Conservation (phyloP, 1,284 basidiomycete genomes). For the Cutaneotrichosporon cavernicola region DNA sequence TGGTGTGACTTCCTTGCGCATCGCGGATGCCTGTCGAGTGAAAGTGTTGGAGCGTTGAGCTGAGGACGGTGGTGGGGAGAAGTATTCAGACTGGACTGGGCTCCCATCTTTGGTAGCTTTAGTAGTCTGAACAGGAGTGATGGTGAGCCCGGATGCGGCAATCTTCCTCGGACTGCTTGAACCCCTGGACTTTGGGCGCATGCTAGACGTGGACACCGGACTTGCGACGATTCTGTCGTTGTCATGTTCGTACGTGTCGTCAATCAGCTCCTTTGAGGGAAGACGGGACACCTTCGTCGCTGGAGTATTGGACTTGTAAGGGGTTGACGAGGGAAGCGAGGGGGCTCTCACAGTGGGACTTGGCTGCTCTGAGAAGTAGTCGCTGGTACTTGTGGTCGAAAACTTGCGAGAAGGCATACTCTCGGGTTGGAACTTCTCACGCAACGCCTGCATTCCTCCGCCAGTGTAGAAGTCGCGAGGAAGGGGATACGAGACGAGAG, state of each 20-base stretch:
- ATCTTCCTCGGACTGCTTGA: not conserved
- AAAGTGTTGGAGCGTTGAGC: constrained; percentile 27
- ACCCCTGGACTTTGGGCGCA: not conserved
- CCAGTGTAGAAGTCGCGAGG: constrained; percentile 88
- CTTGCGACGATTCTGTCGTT: not conserved
- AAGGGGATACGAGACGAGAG: constrained; percentile 91
- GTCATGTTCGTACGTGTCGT: not conserved
- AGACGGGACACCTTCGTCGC: constrained; percentile 15
- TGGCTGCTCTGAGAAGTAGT: constrained; percentile 50
- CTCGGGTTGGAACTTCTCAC: constrained; percentile 66
- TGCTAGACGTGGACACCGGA: not conserved
- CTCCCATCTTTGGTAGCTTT: not conserved
- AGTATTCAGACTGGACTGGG: not conserved
- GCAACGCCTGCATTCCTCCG: constrained; percentile 83
- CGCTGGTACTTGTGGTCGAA: constrained; percentile 19
- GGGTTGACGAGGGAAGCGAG: constrained; percentile 40
- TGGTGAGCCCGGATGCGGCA: not conserved
- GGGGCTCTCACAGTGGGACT: constrained; percentile 46
- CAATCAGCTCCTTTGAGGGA: constrained; percentile 9
- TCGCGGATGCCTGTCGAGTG: constrained; percentile 37
- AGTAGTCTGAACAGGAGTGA: not conserved
- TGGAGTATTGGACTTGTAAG: constrained; percentile 33
- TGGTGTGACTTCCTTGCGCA: constrained; percentile 53
- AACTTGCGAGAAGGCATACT: not conserved
- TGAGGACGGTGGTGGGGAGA: not conserved